Percentiles rank a stretch among this genome's conserved stretches.
These are phyloP conservation scores for Trichaptum fuscoviolaceum DNA, from an alignment of 768 basidiomycete species.

Conservation along the genomic window DNA sequence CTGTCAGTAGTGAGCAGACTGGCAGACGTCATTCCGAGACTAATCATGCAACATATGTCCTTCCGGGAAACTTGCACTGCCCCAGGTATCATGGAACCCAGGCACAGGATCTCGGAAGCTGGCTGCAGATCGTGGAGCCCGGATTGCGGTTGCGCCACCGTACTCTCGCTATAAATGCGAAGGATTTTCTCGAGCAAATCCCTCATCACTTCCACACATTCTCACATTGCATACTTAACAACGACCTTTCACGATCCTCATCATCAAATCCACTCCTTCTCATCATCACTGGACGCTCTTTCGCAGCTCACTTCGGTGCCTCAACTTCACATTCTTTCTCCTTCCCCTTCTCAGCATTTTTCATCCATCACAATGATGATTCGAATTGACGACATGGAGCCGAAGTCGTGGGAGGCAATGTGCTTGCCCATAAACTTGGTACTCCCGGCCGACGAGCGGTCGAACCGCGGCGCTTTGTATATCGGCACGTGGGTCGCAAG, in stretches of 20 bases:
- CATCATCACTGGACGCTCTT: background rate
- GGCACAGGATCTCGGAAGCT: background rate
- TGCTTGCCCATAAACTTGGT: conserved; percentile 73
- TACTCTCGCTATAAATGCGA: background rate
- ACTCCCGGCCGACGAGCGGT: conserved; percentile 17
- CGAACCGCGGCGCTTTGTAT: conserved; percentile 51
- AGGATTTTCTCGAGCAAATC: background rate
- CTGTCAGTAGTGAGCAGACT: background rate
- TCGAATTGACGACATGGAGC: conserved; percentile 68
- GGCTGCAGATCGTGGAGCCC: background rate
- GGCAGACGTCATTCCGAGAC: background rate
- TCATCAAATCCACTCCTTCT: background rate
- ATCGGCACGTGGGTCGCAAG: conserved; percentile 62
- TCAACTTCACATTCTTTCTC: background rate
- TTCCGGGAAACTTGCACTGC: background rate
- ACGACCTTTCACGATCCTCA: background rate
- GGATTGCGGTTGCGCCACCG: background rate
- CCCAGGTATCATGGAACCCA: background rate
- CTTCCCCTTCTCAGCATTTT: background rate
- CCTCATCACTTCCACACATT: background rate
- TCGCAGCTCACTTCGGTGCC: too few relatives aligned
- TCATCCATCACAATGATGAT: conserved; percentile 45
- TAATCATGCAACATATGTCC: background rate
- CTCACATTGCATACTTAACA: background rate
- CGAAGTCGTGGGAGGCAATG: conserved; percentile 77